Percentiles rank a stretch among this genome's conserved stretches.
Conservation (phyloP, 2,329 filamentous ascomycete species). For the Colletotrichum zoysiae region DNA sequence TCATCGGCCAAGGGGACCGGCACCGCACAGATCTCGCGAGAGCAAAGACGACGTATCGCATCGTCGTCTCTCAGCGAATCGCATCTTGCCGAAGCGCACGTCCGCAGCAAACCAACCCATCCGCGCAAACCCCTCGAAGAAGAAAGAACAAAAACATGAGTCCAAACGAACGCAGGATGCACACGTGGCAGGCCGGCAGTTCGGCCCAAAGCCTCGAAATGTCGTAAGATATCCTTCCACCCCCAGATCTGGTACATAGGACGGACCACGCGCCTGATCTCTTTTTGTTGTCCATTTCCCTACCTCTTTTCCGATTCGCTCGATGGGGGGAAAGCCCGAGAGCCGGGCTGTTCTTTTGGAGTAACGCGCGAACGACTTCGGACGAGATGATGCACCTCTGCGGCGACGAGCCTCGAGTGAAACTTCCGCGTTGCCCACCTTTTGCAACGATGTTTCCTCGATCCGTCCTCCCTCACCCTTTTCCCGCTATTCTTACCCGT, state of each 20-base stretch:
- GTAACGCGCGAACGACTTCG: conserved; percentile 16
- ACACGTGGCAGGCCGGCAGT: conserved; percentile 20
- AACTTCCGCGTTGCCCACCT: conserved; percentile 9
- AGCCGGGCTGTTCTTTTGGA: background rate
- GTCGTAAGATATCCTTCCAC: background rate
- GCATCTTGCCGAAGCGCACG: background rate
- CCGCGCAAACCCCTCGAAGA: background rate
- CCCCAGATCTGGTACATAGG: conserved; percentile 3
- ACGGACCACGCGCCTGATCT: conserved; percentile 11
- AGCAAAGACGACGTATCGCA: background rate
- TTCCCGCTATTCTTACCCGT: background rate
- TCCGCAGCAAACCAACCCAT: background rate
- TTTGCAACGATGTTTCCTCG: background rate
- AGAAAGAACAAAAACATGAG: background rate
- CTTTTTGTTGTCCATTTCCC: background rate
- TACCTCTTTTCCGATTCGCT: background rate
- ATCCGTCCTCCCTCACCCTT: background rate
- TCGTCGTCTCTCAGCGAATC: background rate
- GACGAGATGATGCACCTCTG: conserved; percentile 25
- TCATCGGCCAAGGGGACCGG: background rate
- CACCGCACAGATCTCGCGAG: background rate
- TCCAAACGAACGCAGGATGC: background rate
- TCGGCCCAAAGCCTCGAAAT: conserved; percentile 1
- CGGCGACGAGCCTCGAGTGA: conserved; percentile 19
- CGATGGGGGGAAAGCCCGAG: background rate